A percentile compares a stretch with the other conserved stretches of the same genome.
These are phyloP conservation scores for Vigna nakashimae DNA, from an alignment of 306 rosid species.

Conservation along the genomic window DNA sequence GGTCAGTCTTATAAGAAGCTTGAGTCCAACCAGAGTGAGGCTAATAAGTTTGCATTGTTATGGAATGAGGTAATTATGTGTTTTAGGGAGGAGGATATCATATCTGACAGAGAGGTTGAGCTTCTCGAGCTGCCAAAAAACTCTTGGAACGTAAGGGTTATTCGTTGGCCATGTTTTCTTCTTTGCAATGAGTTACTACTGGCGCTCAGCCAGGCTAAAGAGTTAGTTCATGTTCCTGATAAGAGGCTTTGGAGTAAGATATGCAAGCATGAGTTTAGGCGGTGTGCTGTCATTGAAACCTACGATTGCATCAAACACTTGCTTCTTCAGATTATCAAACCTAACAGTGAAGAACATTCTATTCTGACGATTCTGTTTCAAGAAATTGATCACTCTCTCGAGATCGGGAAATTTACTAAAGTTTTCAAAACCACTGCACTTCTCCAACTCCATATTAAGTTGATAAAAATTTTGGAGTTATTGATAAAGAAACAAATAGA, in stretches of 20 bases:
- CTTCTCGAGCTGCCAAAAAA: slow-evolving; percentile 78
- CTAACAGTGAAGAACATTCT: slow-evolving; percentile 76
- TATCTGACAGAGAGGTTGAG: slow-evolving; percentile 84
- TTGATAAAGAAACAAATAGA: slow-evolving; percentile 60
- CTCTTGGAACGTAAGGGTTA: slow-evolving; percentile 86
- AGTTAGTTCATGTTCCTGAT: slow-evolving; percentile 75
- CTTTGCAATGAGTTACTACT: slow-evolving; percentile 89
- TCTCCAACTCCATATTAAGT: slow-evolving; percentile 70
- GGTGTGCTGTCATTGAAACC: slow-evolving; percentile 82
- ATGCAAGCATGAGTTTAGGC: slow-evolving; percentile 84
- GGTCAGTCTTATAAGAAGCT: slow-evolving; percentile 85
- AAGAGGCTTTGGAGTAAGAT: slow-evolving; percentile 89
- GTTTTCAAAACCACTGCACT: slow-evolving; percentile 74
- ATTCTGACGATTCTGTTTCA: slow-evolving; percentile 73
- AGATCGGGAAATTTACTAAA: slow-evolving; percentile 75
- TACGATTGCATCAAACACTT: slow-evolving; percentile 76
- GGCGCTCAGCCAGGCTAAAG: slow-evolving; percentile 90
- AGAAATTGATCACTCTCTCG: slow-evolving; percentile 82
- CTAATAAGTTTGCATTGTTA: slow-evolving; percentile 79
- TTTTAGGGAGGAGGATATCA: slow-evolving; percentile 91
- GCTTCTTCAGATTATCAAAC: slow-evolving; percentile 64
- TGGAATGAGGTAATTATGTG: slow-evolving; percentile 88
- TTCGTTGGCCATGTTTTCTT: slow-evolving; percentile 96
- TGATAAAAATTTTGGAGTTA: slow-evolving; percentile 70
- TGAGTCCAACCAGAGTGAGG: slow-evolving; percentile 80